A percentile compares a stretch with the other conserved stretches of the same genome.
phyloP scores from a whole-genome alignment of 2,329 filamentous ascomycete species.

The Fusarium fujikuroi region DNA sequence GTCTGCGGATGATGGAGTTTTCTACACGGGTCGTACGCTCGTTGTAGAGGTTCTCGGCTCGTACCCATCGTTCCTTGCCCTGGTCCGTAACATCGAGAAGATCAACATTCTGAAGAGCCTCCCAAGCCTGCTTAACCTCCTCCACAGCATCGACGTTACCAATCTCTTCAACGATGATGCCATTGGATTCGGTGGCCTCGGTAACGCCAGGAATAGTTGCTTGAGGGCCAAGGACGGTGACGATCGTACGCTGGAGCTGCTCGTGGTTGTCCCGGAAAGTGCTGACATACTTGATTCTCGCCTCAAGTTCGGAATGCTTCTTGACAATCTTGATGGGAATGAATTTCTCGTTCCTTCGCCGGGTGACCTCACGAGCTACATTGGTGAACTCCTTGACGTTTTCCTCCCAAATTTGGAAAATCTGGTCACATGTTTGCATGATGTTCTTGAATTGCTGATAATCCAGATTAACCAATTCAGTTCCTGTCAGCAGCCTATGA shows the following conservation, averaged over 20 bases:
- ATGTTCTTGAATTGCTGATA: slow-evolving; percentile 89
- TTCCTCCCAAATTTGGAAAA: slow-evolving; percentile 95
- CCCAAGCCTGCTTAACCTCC: slow-evolving; percentile 94
- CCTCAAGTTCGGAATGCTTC: slow-evolving; percentile 88
- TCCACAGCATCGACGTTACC: slow-evolving; percentile 97
- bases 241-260: slow-evolving; percentile 94
- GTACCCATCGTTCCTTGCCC: slow-evolving; percentile 91
- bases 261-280: slow-evolving; percentile 98
- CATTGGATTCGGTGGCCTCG: slow-evolving; percentile 65
- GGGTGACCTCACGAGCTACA: slow-evolving; percentile 92
- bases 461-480: slow-evolving; percentile 89
- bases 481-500: slow-evolving; percentile 85
- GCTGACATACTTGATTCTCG: slow-evolving; percentile 90
- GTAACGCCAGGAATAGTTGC: slow-evolving; percentile 65
- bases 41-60: slow-evolving; percentile 95
- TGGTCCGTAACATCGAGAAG: slow-evolving; percentile 90
- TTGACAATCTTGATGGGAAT: slow-evolving; percentile 97
- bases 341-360: slow-evolving; percentile 95
- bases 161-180: slow-evolving; percentile 88
- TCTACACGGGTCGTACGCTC: slow-evolving; percentile 97
- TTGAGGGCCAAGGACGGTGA: slow-evolving; percentile 91
- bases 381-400: slow-evolving; percentile 98
- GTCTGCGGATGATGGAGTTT: slow-evolving; percentile 96
- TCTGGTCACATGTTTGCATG: slow-evolving; percentile 83
- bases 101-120: slow-evolving; percentile 93